A percentile compares a stretch with the other conserved stretches of the same genome.
These are phyloP conservation scores for Crucibulum cyathiforme DNA, from an alignment of 1,284 basidiomycete species.

Conservation along the genomic window DNA sequence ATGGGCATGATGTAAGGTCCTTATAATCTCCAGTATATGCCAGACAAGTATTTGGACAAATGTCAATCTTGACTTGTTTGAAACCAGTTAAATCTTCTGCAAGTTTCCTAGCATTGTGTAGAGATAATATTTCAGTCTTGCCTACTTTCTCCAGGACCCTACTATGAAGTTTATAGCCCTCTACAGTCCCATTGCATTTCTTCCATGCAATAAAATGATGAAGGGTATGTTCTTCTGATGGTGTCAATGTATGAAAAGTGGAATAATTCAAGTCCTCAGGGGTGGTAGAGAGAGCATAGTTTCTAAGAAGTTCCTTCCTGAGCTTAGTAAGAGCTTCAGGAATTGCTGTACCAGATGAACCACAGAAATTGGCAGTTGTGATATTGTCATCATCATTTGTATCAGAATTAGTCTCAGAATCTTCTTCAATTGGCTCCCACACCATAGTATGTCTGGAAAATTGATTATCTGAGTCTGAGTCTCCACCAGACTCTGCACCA, in stretches of 20 bases:
- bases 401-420: no score
- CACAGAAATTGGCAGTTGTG: no score
- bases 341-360: no score
- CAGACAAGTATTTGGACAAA: slow-evolving; percentile 32
- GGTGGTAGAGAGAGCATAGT: neutral
- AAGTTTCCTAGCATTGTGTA: slow-evolving; percentile 20
- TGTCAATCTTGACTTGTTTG: slow-evolving; percentile 19
- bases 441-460: no score
- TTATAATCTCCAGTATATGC: slow-evolving; percentile 30
- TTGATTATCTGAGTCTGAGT: no score
- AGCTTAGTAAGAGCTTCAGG: no score
- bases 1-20: slow-evolving; percentile 3
- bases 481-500: no score
- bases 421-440: no score
- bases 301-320: neutral
- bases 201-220: slow-evolving; percentile 31
- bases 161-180: slow-evolving; percentile 23
- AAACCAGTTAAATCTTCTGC: slow-evolving; percentile 20
- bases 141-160: slow-evolving; percentile 15
- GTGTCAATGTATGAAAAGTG: neutral
- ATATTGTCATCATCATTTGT: no score
- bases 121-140: slow-evolving; percentile 14
- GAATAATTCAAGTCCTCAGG: no score
- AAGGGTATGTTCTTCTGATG: slow-evolving; percentile 13
- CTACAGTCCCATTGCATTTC: slow-evolving; percentile 27